A percentile compares a stretch with the other conserved stretches of the same genome.
Conservation (phyloP, 352 stramenopile species). For the Pythium volutum region DNA sequence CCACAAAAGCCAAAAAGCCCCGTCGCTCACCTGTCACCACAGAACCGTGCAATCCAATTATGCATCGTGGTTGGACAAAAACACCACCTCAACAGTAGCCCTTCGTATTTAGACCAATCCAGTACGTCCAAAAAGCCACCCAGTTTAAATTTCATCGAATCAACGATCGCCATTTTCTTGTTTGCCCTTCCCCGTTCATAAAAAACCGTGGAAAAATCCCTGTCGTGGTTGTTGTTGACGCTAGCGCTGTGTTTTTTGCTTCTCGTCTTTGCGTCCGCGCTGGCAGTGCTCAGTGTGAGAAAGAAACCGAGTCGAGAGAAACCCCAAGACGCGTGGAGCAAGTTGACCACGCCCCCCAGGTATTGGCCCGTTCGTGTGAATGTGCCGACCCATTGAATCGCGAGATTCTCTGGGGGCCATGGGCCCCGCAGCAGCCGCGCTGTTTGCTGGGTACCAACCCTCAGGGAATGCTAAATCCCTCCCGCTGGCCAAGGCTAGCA, state of each 20-base stretch:
- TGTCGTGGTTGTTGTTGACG: neutral
- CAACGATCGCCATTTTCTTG: conserved; percentile 2
- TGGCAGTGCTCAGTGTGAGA: conserved; percentile 26
- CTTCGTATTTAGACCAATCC: neutral
- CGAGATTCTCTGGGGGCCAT: conserved; percentile 79
- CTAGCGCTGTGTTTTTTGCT: conserved; percentile 2
- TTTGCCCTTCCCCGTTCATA: conserved; percentile 3
- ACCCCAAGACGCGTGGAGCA: neutral
- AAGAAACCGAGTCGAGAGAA: conserved; percentile 27
- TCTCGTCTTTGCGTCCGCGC: conserved; percentile 23
- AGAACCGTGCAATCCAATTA: conserved; percentile 12
- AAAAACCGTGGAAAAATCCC: conserved; percentile 11
- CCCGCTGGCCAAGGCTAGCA: conserved; percentile 20
- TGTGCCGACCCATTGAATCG: conserved; percentile 85
- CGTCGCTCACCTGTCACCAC: conserved; percentile 18
- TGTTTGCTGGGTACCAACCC: conserved; percentile 76
- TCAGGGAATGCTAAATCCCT: conserved; percentile 33
- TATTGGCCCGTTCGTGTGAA: conserved; percentile 30
- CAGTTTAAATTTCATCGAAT: conserved; percentile 23
- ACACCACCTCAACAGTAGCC: neutral
- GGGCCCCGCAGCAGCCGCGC: conserved; percentile 60
- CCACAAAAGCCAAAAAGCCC: conserved; percentile 5
- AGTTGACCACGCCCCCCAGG: conserved; percentile 25
- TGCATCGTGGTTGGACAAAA: conserved; percentile 9
- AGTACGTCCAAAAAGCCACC: neutral